phyloP scores from a whole-genome alignment of 208 protist species.

The Leishmania guyanensis region DNA sequence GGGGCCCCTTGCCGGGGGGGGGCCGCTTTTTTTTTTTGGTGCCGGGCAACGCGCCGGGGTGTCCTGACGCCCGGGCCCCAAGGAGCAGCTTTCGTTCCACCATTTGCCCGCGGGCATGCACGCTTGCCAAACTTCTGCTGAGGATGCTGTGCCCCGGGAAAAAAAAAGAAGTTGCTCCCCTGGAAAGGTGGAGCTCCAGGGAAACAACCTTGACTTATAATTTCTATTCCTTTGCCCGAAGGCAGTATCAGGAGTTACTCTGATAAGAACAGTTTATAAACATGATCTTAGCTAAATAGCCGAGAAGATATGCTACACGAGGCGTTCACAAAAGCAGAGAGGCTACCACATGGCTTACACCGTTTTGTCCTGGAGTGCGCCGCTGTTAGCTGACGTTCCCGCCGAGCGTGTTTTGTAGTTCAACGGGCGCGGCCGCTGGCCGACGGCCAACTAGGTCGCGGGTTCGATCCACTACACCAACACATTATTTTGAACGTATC shows the following conservation, averaged over 20 bases:
- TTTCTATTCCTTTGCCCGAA: conserved; percentile 61
- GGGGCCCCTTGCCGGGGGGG: no score
- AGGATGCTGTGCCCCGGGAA: not conserved
- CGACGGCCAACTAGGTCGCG: no score
- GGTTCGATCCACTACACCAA: not conserved
- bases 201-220: conserved; percentile 45
- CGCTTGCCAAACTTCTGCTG: not conserved
- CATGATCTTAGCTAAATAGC: conserved; percentile 92
- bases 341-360: rapidly evolving
- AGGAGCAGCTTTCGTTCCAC: not conserved
- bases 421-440: no score
- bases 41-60: no score
- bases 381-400: no score
- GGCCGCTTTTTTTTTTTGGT: no score
- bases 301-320: conserved; percentile 53
- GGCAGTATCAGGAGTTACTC: conserved; percentile 88
- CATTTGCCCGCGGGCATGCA: not conserved
- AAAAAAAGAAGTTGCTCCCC: conserved; percentile 33
- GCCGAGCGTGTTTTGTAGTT: no score
- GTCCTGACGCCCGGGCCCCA: no score
- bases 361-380: not conserved
- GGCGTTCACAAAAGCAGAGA: rapidly evolving
- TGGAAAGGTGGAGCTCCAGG: conserved; percentile 73
- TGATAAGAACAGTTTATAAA: conserved; percentile 92
- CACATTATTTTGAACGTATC: no score